Evolutionary conservation across 129 eudicot genomes (phyloP).

Genomic region (Lactuca saligna): DNA sequence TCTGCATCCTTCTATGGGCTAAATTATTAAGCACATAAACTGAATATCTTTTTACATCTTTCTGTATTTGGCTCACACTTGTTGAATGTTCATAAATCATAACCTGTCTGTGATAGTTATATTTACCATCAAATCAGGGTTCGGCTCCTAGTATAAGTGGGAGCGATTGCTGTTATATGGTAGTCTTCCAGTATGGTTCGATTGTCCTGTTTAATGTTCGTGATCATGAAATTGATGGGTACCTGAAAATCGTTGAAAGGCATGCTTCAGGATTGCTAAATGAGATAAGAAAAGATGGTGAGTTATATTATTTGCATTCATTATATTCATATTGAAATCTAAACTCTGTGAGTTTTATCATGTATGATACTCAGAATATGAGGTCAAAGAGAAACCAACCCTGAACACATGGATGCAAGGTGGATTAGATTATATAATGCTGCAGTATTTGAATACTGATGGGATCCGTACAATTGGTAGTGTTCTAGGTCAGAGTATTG

Average conservation of each 20-base stretch:
- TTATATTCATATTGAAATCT: constrained; percentile 12
- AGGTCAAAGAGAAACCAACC: constrained; percentile 80
- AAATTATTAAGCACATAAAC: neutral
- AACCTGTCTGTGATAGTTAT: constrained; percentile 9
- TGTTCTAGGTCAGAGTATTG: constrained; percentile 95
- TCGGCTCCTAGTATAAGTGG: constrained; percentile 56
- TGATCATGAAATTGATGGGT: constrained; percentile 84
- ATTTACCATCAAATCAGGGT: constrained; percentile 43
- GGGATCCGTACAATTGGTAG: constrained; percentile 95
- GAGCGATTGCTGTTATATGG: constrained; percentile 74
- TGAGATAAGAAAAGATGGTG: constrained; percentile 94
- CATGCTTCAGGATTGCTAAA: constrained; percentile 87
- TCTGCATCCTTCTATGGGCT: neutral
- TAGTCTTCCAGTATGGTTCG: constrained; percentile 93
- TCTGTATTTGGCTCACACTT: constrained; percentile 7
- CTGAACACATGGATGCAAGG: constrained; percentile 92
- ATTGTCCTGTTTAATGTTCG: constrained; percentile 82
- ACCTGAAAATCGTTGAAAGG: constrained; percentile 67
- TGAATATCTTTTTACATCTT: constrained; percentile 8
- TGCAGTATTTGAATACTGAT: constrained; percentile 77
- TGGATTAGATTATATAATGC: constrained; percentile 80
- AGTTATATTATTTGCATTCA: constrained; percentile 23
- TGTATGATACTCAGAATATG: constrained; percentile 53
- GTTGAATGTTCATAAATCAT: neutral
- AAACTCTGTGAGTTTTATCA: constrained; percentile 14